Base-by-base conservation (phyloP, 2,329 filamentous ascomycete genomes). In the Alternaria arbusti region DNA sequence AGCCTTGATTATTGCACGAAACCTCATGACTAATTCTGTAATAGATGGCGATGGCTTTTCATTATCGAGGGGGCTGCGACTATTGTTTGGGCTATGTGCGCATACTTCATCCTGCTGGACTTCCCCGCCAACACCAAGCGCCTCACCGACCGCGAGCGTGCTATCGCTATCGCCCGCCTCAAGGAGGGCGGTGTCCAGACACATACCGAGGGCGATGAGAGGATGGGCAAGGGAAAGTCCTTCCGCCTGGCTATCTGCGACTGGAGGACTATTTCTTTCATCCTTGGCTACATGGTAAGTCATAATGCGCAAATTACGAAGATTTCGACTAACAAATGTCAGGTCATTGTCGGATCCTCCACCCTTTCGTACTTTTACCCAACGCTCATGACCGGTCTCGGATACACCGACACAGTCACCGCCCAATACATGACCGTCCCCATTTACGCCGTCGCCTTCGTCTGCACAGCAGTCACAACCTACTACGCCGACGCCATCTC, bases 281-380 rank as follows among this genome's bases (percentile, higher is more conserved):
- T 85, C 12, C 58, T 85, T 1, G 82, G 85, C 3, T 86, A 85
- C 69, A 85, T 86, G 79, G 81, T 84, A 59, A 46, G 67, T 54
- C 43, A 36, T 25, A 3, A 1, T 8, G 12, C 6, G 8, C 10
- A 68, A 49, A 66, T 77, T 47, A 65, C 78, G 15, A 43, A 12
- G n/a, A 6, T 22, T 13, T 6, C 47, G 10, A 45, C 49, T 72
- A 56, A 70, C 57, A 50, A 8, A 13, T 5, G 17, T n/a, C 17
- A 78, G 77, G 74, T 78, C 47, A 82, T 83, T 50, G 81, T 82
- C 44, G 84, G 85, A 3, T 83, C 84, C 1, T 83, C 82, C 1
- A 86, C 85, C 0, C 78, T 86, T 13, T 83, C 82, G 3, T 87
- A 87, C 77, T 87, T 87, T 71, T 86, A 86, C 66, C 85, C 84